Evolutionary conservation across 2,329 filamentous ascomycete genomes (phyloP).

Genomic region (Cladosporium sp.): DNA sequence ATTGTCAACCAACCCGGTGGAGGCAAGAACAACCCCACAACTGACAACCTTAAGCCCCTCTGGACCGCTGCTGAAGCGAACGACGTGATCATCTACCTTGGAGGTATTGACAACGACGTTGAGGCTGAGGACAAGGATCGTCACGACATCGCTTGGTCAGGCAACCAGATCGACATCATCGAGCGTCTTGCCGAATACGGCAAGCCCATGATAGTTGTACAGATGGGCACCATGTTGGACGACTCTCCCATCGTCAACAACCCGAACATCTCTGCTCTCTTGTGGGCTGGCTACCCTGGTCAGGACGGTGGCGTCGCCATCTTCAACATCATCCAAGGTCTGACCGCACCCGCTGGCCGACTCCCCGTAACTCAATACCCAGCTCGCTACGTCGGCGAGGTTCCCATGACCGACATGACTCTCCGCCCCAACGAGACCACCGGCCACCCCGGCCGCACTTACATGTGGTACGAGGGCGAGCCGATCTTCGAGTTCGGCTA

Average conservation of each 20-base stretch:
- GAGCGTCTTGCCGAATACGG: constrained; percentile 46
- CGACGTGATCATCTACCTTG: constrained; percentile 56
- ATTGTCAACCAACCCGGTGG: constrained; percentile 44
- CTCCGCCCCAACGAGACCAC: constrained; percentile 47
- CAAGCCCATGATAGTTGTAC: constrained; percentile 55
- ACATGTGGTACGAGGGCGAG: constrained; percentile 58
- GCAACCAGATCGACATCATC: constrained; percentile 54
- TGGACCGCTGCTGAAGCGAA: constrained; percentile 44
- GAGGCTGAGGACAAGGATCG: constrained; percentile 57
- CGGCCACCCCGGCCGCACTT: constrained; percentile 55
- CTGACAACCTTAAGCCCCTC: constrained; percentile 33
- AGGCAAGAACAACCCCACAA: constrained; percentile 36
- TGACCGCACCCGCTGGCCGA: constrained; percentile 53
- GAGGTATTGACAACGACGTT: constrained; percentile 55
- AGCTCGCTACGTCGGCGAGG: constrained; percentile 49
- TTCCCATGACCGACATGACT: constrained; percentile 58
- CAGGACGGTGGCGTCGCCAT: constrained; percentile 60
- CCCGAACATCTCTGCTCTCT: constrained; percentile 50
- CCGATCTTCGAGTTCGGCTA: constrained; percentile 56
- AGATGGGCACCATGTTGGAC: constrained; percentile 56
- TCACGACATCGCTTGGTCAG: constrained; percentile 52
- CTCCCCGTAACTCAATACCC: constrained; percentile 60
- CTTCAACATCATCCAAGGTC: constrained; percentile 55
- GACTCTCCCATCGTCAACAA: constrained; percentile 51
- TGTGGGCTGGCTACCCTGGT: constrained; percentile 62